Conservation (phyloP, 169 alveolate species). For the Perkinsus chesapeaki region DNA sequence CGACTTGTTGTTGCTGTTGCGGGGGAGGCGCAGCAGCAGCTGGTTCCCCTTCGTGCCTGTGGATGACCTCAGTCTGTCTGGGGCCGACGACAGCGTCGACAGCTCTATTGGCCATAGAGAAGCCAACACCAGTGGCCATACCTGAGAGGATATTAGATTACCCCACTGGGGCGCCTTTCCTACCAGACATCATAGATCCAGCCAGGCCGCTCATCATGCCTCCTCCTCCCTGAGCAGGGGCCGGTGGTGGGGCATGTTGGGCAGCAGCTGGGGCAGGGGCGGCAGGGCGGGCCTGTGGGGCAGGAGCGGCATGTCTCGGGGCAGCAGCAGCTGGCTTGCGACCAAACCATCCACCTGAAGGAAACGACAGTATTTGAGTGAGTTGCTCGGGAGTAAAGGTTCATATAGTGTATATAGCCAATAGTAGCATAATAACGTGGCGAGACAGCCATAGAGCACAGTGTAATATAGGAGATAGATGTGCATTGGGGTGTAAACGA, state of each 20-base stretch:
- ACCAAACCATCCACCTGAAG: not conserved
- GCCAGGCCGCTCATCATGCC: slow-evolving; percentile 19
- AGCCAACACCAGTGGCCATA: slow-evolving; percentile 32
- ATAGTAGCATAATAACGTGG: no score
- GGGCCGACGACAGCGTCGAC: slow-evolving; percentile 43
- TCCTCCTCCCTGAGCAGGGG: slow-evolving; percentile 30
- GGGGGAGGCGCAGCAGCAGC: slow-evolving; percentile 16
- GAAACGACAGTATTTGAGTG: no score
- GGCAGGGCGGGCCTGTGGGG: slow-evolving; percentile 5
- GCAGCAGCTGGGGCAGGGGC: slow-evolving; percentile 32
- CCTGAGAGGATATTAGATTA: slow-evolving; percentile 2
- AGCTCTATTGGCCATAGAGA: slow-evolving; percentile 41
- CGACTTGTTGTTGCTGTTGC: not conserved
- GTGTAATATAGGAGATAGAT: no score
- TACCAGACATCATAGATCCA: slow-evolving; percentile 31
- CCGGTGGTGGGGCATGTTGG: slow-evolving; percentile 23
- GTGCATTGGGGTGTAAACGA: no score
- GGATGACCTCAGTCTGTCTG: slow-evolving; percentile 42
- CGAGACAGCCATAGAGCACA: no score
- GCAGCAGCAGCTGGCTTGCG: not conserved
- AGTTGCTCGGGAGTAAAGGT: no score
- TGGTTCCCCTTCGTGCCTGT: slow-evolving; percentile 18
- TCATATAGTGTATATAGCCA: no score
- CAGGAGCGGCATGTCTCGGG: not conserved
- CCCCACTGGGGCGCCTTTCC: slow-evolving; percentile 27